Evolutionary conservation across 306 rosid species (phyloP), one percentile per base, ranked within the genome.

Genomic region (Prosopis cineraria): DNA sequence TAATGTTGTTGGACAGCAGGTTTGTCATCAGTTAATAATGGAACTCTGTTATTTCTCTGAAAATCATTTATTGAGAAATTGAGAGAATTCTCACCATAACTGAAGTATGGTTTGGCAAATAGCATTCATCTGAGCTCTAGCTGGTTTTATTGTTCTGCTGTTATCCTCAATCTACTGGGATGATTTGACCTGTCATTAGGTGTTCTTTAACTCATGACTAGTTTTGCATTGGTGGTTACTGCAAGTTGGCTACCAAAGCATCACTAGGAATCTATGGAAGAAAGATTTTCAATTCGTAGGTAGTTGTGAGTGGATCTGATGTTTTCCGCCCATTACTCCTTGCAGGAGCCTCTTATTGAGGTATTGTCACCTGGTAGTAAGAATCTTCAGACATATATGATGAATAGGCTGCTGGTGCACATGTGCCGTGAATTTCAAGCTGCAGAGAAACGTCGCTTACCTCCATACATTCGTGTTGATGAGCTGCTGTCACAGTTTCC

Each of bases 281-380:
- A 56, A 50, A 62, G 22, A 56, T 34, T 19, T 60, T 4, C 19
- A 39, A 3, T 47, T 48, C 41, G 22, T 40, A 66, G 29, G 40
- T 62, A 37, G 24, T 47, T 72, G 72, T 29, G 39, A 65, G 50
- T 17, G 34, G 0, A 60, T 69, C 53, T 74, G 56, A 82, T 73
- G 62, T 33, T 39, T 56, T 79, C 36, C 56, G 27, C 79, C 77
- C 45, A 50, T 34, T 83, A 50, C 63, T 60, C 72, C 77, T 74
- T 85, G 78, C 90, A 95, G 98, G 98, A 95, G 85, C 98, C 98
- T 52, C 97, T 95, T 48, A 90, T 89, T 97, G 98, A 95, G 86
- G 98, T 92, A 68, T 83, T 92, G 76, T 90, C 98, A 37, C 98
- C 98, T 52, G 97, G 95, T 82, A 90, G 95, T 80, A 95, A 92